Evolutionary conservation across 129 eudicot genomes (phyloP).

Genomic region (Gnaphalium uliginosum): DNA sequence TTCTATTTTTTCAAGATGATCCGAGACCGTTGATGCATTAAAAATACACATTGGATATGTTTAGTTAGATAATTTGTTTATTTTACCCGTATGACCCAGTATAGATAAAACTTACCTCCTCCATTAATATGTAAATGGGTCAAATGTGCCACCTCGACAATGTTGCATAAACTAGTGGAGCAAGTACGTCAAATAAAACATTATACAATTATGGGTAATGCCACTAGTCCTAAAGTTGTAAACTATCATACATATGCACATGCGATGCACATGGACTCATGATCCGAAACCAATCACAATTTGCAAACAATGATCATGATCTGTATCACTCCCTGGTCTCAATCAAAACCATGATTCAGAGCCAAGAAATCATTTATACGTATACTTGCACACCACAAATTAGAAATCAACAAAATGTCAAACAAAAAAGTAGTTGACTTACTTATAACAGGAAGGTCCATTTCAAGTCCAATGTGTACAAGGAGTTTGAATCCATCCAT

Average conservation of each 20-base stretch:
- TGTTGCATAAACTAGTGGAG: neutral
- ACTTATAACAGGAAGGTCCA: conserved; percentile 95
- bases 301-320: conserved; percentile 1
- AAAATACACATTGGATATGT: neutral
- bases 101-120: neutral
- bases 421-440: conserved; percentile 33
- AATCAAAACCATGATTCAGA: too few relatives aligned
- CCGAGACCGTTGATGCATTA: neutral
- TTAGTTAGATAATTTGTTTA: neutral
- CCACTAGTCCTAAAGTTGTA: neutral
- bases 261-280: conserved; percentile 1
- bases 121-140: neutral
- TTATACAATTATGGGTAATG: neutral
- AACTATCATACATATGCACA: neutral
- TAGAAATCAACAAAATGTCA: conserved; percentile 1
- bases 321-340: neutral
- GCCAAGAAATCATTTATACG: neutral
- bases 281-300: neutral
- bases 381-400: conserved; percentile 5
- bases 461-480: conserved; percentile 77
- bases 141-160: neutral
- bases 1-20: neutral
- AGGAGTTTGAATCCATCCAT: conserved; percentile 92
- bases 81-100: neutral
- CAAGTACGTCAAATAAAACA: neutral